Base-by-base conservation (phyloP, 305 asterid genomes). In the Fraxinus floribunda region DNA sequence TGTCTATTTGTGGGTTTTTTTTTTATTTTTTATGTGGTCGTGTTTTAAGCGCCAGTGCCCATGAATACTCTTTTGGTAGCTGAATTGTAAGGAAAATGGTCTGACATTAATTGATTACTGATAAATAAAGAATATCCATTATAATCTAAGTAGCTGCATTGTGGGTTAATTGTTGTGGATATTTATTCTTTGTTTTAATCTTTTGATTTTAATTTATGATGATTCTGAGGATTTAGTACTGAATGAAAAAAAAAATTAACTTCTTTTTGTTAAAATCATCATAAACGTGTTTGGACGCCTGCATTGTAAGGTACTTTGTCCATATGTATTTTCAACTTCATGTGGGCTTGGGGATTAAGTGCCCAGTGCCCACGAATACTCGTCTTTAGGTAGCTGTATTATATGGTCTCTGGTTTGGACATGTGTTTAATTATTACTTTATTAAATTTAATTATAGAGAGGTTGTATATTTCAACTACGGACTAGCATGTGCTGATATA, bases 61-160 rank as follows among this genome's bases (percentile, higher is more conserved):
- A 20, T 39, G 13, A 11, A 36, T 75, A 16, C 18, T 18, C 35
- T 10, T 16, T 75, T 4, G 60, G 34, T 7, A 8, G 72, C 72
- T 64, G 72, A n/a, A n/a, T 15, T 64, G 11, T 64, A 18, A 10
- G 8, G 26, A 16, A n/a, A n/a, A n/a, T 80, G 76, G 57, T 6
- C 24, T 30, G 77, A 70, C 15, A 68, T 72, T 10, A 5, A 29
- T 55, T 36, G 32, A 24, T 29, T 18, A 20, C 5, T 64, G 32
- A 24, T 29, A 8, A 44, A 82, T 38, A 13, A 41, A 29, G 55
- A 52, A 7, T 11, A n/a, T 35, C 64, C 66, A 2, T 78, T 3
- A 26, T 68, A 73, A 29, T 79, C 73, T 64, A 49, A 77, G 57
- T 81, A 49, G 80, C 34, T 71, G 46, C 72, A 41, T 68, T 66